Evolutionary conservation across 352 stramenopile genomes (phyloP).

Genomic region (Globisporangium paddicum): DNA sequence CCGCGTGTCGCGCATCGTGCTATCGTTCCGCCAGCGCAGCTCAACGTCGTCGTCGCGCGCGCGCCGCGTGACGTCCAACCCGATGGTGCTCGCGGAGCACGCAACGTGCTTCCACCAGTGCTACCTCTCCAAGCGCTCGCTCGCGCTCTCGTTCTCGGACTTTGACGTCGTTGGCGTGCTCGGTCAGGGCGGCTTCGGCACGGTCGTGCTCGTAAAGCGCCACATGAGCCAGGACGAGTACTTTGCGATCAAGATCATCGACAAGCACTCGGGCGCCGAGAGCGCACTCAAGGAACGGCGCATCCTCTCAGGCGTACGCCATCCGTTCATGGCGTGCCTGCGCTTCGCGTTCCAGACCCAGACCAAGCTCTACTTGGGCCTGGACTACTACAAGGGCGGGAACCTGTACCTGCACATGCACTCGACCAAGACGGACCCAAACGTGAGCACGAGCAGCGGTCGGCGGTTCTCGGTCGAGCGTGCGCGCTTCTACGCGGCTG

Average conservation of each 20-base stretch:
- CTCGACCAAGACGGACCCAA: conserved; percentile 77
- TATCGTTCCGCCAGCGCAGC: conserved; percentile 74
- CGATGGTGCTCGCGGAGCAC: conserved; percentile 75
- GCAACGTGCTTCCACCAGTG: conserved; percentile 79
- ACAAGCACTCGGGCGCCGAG: conserved; percentile 76
- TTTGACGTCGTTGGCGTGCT: conserved; percentile 85
- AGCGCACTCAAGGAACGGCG: conserved; percentile 69
- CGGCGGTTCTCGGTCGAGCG: conserved; percentile 65
- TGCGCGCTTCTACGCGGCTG: conserved; percentile 82
- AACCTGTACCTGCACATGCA: conserved; percentile 88
- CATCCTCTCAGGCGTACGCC: conserved; percentile 70
- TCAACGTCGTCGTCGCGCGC: conserved; percentile 25
- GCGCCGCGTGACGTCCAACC: conserved; percentile 62
- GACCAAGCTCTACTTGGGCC: conserved; percentile 73
- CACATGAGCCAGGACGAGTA: conserved; percentile 74
- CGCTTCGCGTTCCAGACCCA: conserved; percentile 87
- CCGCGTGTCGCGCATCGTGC: conserved; percentile 76
- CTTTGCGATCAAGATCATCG: conserved; percentile 87
- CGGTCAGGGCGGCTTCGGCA: conserved; percentile 74
- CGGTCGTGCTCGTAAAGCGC: conserved; percentile 76
- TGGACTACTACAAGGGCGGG: conserved; percentile 85
- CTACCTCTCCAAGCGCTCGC: conserved; percentile 74
- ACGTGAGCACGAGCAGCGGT: conserved; percentile 64
- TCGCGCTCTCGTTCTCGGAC: conserved; percentile 80
- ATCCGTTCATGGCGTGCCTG: conserved; percentile 77